Base-by-base conservation (phyloP, 2,329 filamentous ascomycete genomes). In the Colletotrichum sp. region DNA sequence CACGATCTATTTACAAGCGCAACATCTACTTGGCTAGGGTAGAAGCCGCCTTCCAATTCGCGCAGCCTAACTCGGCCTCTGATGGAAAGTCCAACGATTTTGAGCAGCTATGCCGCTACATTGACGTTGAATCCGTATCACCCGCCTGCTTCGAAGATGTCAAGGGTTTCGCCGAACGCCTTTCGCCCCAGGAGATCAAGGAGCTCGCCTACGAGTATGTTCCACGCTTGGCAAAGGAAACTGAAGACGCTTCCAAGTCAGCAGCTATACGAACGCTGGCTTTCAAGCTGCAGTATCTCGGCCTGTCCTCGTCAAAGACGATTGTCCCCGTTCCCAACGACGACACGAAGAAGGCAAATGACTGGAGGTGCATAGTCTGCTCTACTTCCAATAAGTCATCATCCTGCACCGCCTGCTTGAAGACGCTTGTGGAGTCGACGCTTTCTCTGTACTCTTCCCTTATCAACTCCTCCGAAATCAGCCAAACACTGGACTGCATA, bases 91-190 rank as follows among this genome's bases (percentile, higher is more conserved):
- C 48, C 21, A 76, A 24, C 15, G 10, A 73, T n/a, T 68, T 68
- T 6, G 56, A 71, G 18, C 83, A 84, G 36, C 75, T 89, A 13
- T 71, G 83, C 15, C 78, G 80, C 15, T 86, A 86, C 60, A 79
- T 88, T 24, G 76, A 83, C 3, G 80, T 83, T 38, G 82, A 87
- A 69, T 81, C 80, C n/a, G 76, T 77, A 0, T 84, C 82, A n/a
- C 80, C 83, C 6, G 82, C 84, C 8, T 88, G 83, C 71, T 90
- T 91, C 70, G 85, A 87, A 38, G 89, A 90, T 65, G 78, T 90
- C 55, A 89, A 86, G 75, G 76, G 77, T 1, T 89, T 88, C 70
- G 81, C 88, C 5, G 84, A 87, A 55, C 80, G 82, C 24, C 83
- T 92, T 1, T 83, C 80, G 2, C 81, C 84, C 4, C 78, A 82